Base-by-base conservation (phyloP, 2,329 filamentous ascomycete species). In the Talaromyces piceae region DNA sequence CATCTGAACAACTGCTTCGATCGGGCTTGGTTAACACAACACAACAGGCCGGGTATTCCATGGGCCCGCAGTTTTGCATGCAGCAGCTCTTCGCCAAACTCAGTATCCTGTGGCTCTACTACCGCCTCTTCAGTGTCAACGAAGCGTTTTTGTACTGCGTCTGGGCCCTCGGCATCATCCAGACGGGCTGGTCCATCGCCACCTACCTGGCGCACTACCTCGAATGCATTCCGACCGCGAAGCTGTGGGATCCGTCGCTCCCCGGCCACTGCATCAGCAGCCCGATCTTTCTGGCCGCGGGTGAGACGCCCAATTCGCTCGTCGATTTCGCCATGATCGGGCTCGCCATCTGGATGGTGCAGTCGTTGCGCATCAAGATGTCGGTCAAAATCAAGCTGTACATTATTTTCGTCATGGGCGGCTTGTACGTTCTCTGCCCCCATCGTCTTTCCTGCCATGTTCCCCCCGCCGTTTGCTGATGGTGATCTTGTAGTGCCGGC, bases 51-150 rank as follows among this genome's bases (percentile, higher is more conserved):
- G 47, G 47, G 16, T 50, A 50, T n/a, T 44, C 47, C 5, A 50
- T 50, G 47, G 47, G 47, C 25, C 47, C 47, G 11, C 47, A 50
- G 18, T 50, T 50, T 20, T 50, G 47, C 41, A 50, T 50, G 47
- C 41, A 50, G n/a, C 47, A 50, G 27, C 26, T 50, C n/a, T 50
- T 50, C 27, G 47, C 47, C 12, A 50, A 50, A 50, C 47, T 50
- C 30, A 50, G 47, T 28, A 50, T 50, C n/a, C 39, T 50, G 6
- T 50, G 41, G 26, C 47, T 50, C 16, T 50, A 50, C 25, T 27
- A 43, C 28, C 47, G 47, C 7, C 47, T 50, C 4, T 50, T 50
- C 25, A 16, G 31, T 18, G 47, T 50, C 27, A 50, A 50, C 39
- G 26, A 50, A 37, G 27, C 33, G 2, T 50, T 50, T 22, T 8